These are phyloP conservation scores for Eremothecium coryli DNA, from an alignment of 1,139 yeast species.

Conservation along the genomic window DNA sequence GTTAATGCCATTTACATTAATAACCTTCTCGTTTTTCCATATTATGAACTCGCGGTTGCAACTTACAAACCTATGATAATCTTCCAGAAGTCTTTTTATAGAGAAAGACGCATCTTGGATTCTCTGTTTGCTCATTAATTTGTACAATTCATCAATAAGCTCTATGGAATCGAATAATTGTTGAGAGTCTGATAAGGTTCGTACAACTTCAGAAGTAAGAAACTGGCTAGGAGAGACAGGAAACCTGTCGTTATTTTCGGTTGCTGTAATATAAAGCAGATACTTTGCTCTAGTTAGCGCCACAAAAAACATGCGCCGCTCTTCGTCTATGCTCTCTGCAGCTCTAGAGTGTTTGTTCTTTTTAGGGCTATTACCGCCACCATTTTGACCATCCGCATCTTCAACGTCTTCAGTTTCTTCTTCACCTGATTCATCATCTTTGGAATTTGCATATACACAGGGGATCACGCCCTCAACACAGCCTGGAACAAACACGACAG, in stretches of 20 bases:
- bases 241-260: conserved; percentile 16
- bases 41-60: conserved; percentile 23
- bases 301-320: conserved; percentile 75
- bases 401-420: conserved; percentile 10
- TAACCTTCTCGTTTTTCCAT: conserved; percentile 22
- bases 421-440: conserved; percentile 43
- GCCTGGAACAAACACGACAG: conserved; percentile 75
- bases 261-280: conserved; percentile 33
- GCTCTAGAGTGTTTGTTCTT: conserved; percentile 12
- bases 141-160: conserved; percentile 20
- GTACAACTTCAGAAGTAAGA: conserved; percentile 22
- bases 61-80: conserved; percentile 24
- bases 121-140: conserved; percentile 11
- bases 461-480: conserved; percentile 56
- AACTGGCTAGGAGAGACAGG: conserved; percentile 27
- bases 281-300: conserved; percentile 77
- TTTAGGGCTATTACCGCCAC: conserved; percentile 16
- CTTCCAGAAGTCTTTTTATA: conserved; percentile 20
- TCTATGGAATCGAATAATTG: conserved; percentile 18
- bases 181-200: conserved; percentile 25
- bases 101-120: conserved; percentile 16
- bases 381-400: conserved; percentile 10
- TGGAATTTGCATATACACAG: conserved; percentile 36
- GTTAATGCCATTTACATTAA: conserved; percentile 12
- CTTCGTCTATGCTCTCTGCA: conserved; percentile 46